These are phyloP conservation scores for Fennellomyces sp. DNA, from an alignment of 371 early-diverging fungal species.

Conservation along the genomic window DNA sequence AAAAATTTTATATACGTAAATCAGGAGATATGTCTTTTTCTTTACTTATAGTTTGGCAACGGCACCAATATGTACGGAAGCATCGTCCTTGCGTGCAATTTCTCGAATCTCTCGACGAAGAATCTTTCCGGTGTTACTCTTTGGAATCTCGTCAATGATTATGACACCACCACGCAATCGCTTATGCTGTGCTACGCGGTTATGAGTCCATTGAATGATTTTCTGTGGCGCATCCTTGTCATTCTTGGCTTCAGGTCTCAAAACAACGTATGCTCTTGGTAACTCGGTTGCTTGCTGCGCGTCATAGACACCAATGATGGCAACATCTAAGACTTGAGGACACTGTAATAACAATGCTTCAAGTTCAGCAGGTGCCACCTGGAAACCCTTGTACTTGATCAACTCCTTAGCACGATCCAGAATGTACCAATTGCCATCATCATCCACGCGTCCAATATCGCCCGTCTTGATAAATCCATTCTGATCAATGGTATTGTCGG, in stretches of 20 bases:
- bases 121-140: slow-evolving; percentile 82
- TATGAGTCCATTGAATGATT: slow-evolving; percentile 51
- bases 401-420: slow-evolving; percentile 79
- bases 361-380: slow-evolving; percentile 69
- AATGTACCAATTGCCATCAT: slow-evolving; percentile 52
- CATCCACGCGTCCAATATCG: slow-evolving; percentile 74
- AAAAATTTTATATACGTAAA: no score
- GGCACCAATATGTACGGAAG: not conserved
- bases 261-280: slow-evolving; percentile 78
- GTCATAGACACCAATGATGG: slow-evolving; percentile 69
- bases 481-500: slow-evolving; percentile 62
- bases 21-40: no score
- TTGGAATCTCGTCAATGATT: slow-evolving; percentile 73
- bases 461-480: slow-evolving; percentile 86
- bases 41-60: not conserved
- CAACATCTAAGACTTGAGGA: slow-evolving; percentile 70
- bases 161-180: slow-evolving; percentile 80
- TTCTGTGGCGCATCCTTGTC: slow-evolving; percentile 23
- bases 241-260: slow-evolving; percentile 29
- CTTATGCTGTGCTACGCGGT: slow-evolving; percentile 73
- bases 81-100: not conserved
- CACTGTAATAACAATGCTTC: slow-evolving; percentile 76
- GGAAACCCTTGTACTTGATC: slow-evolving; percentile 79
- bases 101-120: slow-evolving; percentile 58
- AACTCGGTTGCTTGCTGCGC: slow-evolving; percentile 69